Evolutionary conservation across 345 rosid species (phyloP), one percentile per base, ranked within the genome.

Genomic region (Zanthoxylum bungeanum): DNA sequence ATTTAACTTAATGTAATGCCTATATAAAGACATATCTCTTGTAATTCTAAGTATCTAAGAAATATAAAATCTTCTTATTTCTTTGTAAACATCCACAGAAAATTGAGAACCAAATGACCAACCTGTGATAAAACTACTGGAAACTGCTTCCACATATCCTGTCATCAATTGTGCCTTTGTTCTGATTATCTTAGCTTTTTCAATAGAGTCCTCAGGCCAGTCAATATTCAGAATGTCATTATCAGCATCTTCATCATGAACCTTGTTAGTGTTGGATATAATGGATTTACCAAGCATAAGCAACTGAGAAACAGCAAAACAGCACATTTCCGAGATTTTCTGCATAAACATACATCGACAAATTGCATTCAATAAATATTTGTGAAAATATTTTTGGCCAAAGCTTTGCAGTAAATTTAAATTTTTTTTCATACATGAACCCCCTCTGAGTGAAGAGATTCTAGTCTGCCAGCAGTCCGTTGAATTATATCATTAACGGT

Each of bases 301-400:
- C 72, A 96, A 86, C 64, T 96, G 94, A 64, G 96, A 79, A 70
- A 89, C 89, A 12, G 97, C 96, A 73, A 88, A 83, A 77, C 94
- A 88, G 85, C 94, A 85, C 90, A 95, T 88, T 79, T 95, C 99
- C 0, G 99, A 93, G 65, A 95, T 78, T 77, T 97, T 88, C 99
- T 95, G 97, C 89, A 86, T 25, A 64, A 68, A 19, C n/a, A 75
- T 33, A 72, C 22, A 74, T 50, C 11, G 64, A 59, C 19, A 19
- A 6, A 76, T 53, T 27, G 57, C 33, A 33, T 46, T 56, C 34
- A 14, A 44, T 44, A 14, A 44, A 4, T 14, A 19, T 44, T 44
- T 44, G 49, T 19, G 16, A 12, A 64, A 30, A 78, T 1, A 58
- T 3, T 2, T 34, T 51, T 25, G 1, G 62, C 24, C 10, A 21